Evolutionary conservation across 2,329 filamentous ascomycete genomes (phyloP).

Genomic region (Byssothecium circinans): DNA sequence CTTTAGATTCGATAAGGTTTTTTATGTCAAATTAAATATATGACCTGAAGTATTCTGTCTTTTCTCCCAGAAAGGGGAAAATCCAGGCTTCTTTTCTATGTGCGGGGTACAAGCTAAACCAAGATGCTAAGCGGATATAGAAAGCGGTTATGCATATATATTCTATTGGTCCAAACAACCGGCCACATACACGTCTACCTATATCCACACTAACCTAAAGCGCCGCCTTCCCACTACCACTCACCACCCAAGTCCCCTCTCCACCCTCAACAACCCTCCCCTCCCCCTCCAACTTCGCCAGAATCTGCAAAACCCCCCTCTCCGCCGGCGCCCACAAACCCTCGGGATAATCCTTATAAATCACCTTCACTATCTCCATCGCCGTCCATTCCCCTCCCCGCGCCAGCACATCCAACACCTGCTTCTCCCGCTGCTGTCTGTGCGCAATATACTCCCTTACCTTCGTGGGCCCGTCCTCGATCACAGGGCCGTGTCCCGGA

Average conservation of each 20-base stretch:
- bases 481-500: constrained; percentile 81
- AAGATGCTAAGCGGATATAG: too few relatives aligned
- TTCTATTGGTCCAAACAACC: too few relatives aligned
- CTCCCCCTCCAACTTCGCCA: constrained; percentile 76
- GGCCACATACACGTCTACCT: too few relatives aligned
- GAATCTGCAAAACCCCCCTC: constrained; percentile 73
- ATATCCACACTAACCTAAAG: too few relatives aligned
- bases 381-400: constrained; percentile 59
- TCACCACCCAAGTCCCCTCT: constrained; percentile 40
- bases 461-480: constrained; percentile 70
- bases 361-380: constrained; percentile 82
- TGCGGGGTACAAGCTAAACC: too few relatives aligned
- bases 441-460: constrained; percentile 84
- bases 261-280: constrained; percentile 59
- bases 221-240: not conserved
- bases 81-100: not conserved
- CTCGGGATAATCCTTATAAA: constrained; percentile 80
- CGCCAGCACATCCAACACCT: constrained; percentile 40
- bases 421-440: constrained; percentile 70
- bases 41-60: not conserved
- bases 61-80: not conserved
- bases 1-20: constrained; percentile 2
- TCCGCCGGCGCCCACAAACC: constrained; percentile 75
- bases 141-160: too few relatives aligned
- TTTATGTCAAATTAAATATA: too few relatives aligned